Evolutionary conservation across 441 rosid species (phyloP), one percentile per base, ranked within the genome.

Genomic region (Lepidium campestre): DNA sequence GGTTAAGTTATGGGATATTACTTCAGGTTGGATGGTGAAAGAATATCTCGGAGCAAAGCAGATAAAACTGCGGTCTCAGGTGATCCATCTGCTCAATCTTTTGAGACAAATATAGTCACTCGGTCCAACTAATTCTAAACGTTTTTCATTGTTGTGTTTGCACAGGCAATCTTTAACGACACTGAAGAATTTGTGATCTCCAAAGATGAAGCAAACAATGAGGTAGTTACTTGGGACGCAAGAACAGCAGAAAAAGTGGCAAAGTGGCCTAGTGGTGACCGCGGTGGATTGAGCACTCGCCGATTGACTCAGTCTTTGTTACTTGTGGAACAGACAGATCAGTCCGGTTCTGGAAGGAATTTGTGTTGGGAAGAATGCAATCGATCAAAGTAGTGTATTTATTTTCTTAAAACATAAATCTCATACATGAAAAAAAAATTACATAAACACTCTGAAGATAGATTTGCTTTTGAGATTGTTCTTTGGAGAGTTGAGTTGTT

Each of bases 261-360:
- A 65, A 87, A 67, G 67, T 89, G 85, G 92, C 82, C 91, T 67
- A 78, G 72, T 13, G 85, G 96, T 47, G 68, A 15, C 90, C 97
- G 0, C 85, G 90, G 1, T 91, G 96, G 96, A 83, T 91, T 1
- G 96, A 87, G 42, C 94, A 87, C 77, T 89, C 96, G 0, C 92
- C 97, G 3, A 67, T 61, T 3, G 97, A 89, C 40, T 81, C 90
- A 35, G 83, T 89, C 49, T 89, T 91, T 65, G 70, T 91, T 60
- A 75, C 88, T 54, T 91, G 94, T 36, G 96, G 97, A 56, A 87
- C 78, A 17, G 97, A 91, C 57, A 72, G 92, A 78, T 85, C 97
- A 10, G 74, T 88, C 37, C 84, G 93, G 57, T 91, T 79, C 67
- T 91, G 97, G 96, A 91, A 86, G 78, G 96, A 85, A 77, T 59